Percentiles rank a stretch among this genome's conserved stretches.
Evolutionary conservation across 139 green algal species (phyloP).

Genomic region (Penium margaritaceum): DNA sequence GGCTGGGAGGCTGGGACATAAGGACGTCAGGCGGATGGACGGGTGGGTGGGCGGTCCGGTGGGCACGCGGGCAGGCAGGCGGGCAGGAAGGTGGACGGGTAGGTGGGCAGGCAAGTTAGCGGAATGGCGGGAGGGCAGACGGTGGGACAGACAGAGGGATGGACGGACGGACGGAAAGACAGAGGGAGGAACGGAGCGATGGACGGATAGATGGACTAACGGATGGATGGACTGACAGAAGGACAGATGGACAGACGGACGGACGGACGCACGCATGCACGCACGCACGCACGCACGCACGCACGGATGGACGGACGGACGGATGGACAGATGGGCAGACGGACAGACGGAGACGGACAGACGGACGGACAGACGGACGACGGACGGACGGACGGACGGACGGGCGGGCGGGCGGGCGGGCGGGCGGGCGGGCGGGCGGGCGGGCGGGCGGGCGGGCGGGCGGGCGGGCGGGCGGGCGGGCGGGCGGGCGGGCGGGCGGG

Average conservation of each 20-base stretch:
- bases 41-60: background rate
- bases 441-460: too few relatives aligned
- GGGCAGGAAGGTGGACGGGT: background rate
- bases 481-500: too few relatives aligned
- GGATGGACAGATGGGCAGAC: background rate
- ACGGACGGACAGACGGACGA: background rate
- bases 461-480: too few relatives aligned
- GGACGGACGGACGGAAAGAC: background rate
- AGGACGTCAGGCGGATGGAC: background rate
- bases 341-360: background rate
- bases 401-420: too few relatives aligned
- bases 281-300: background rate
- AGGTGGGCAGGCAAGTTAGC: too few relatives aligned
- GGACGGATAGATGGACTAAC: background rate
- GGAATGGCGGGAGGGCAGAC: background rate
- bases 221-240: background rate
- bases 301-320: background rate
- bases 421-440: too few relatives aligned
- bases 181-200: background rate
- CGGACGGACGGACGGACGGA: background rate
- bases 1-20: too few relatives aligned
- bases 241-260: background rate
- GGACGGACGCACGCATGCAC: background rate
- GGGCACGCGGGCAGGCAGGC: background rate
- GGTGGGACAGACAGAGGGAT: background rate